These are phyloP conservation scores for Arthonia radiata DNA, from an alignment of 495 filamentous ascomycete genomes.

Conservation along the genomic window DNA sequence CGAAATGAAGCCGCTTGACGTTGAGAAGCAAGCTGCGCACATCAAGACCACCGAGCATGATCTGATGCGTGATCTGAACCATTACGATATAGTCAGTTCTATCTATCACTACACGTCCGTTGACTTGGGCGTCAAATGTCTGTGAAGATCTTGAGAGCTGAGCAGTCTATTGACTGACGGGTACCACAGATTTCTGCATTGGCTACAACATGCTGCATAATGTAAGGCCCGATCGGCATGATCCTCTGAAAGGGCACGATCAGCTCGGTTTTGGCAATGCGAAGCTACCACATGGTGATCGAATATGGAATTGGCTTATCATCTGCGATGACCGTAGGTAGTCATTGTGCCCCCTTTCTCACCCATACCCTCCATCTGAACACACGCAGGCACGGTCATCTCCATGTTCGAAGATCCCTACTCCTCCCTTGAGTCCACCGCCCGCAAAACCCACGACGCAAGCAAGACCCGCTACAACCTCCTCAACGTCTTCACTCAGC, in stretches of 20 bases:
- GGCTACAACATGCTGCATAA: constrained; percentile 62
- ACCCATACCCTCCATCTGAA: constrained; percentile 2
- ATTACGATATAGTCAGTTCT: constrained; percentile 29
- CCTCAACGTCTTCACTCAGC: constrained; percentile 41
- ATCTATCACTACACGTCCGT: constrained; percentile 42
- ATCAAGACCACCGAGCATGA: no score
- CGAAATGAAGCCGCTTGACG: no score
- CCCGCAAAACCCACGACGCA: constrained; percentile 10
- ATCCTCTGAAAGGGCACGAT: background rate
- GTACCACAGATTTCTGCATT: constrained; percentile 40
- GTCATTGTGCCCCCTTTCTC: background rate
- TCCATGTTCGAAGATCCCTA: constrained; percentile 52
- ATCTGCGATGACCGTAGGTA: constrained; percentile 51
- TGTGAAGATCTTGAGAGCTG: constrained; percentile 1
- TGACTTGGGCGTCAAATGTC: constrained; percentile 32
- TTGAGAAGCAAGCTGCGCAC: no score
- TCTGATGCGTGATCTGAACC: constrained; percentile 13
- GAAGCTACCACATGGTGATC: constrained; percentile 31
- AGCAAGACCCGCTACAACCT: constrained; percentile 39
- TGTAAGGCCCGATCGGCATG: constrained; percentile 13
- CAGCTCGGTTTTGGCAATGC: constrained; percentile 10
- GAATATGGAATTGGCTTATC: constrained; percentile 62
- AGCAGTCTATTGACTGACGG: constrained; percentile 3
- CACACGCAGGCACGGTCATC: constrained; percentile 38
- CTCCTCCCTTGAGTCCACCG: constrained; percentile 15